Percentiles rank a stretch among this genome's conserved stretches.
These are phyloP conservation scores for Kwoniella dejecticola DNA, from an alignment of 768 basidiomycete genomes.

Conservation along the genomic window DNA sequence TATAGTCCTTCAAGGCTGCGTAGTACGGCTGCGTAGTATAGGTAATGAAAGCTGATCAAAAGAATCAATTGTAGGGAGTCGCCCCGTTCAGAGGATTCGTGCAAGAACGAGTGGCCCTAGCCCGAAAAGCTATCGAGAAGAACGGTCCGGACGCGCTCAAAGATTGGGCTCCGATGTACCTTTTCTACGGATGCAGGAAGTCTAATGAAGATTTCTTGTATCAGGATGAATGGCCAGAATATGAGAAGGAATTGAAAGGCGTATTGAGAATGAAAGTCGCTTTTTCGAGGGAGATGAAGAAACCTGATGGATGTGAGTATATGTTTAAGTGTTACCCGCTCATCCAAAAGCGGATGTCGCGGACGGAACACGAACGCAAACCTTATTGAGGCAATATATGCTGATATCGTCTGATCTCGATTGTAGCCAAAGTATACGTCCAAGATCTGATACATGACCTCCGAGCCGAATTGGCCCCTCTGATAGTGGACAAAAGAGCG, in stretches of 20 bases:
- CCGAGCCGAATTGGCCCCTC: constrained; percentile 76
- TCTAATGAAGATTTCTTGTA: constrained; percentile 90
- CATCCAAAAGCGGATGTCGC: too few relatives aligned
- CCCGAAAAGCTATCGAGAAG: constrained; percentile 90
- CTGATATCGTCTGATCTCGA: too few relatives aligned
- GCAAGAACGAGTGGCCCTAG: constrained; percentile 95
- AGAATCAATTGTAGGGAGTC: constrained; percentile 89
- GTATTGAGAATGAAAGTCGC: constrained; percentile 87
- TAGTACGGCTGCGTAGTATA: too few relatives aligned
- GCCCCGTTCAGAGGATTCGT: constrained; percentile 99
- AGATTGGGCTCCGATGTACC: constrained; percentile 91
- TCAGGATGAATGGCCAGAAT: constrained; percentile 90
- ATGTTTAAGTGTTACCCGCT: neutral
- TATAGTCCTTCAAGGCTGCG: too few relatives aligned
- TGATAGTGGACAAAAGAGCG: constrained; percentile 91
- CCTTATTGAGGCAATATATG: too few relatives aligned
- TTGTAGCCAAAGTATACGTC: constrained; percentile 87
- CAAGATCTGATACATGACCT: constrained; percentile 94
- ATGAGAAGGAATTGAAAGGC: constrained; percentile 79
- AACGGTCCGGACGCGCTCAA: constrained; percentile 88
- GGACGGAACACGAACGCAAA: too few relatives aligned
- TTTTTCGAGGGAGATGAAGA: constrained; percentile 64
- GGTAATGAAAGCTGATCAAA: too few relatives aligned
- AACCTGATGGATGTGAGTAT: constrained; percentile 53
- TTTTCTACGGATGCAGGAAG: constrained; percentile 95